phyloP scores from a whole-genome alignment of 495 filamentous ascomycete genomes.

The Penicillium robsamsonii region DNA sequence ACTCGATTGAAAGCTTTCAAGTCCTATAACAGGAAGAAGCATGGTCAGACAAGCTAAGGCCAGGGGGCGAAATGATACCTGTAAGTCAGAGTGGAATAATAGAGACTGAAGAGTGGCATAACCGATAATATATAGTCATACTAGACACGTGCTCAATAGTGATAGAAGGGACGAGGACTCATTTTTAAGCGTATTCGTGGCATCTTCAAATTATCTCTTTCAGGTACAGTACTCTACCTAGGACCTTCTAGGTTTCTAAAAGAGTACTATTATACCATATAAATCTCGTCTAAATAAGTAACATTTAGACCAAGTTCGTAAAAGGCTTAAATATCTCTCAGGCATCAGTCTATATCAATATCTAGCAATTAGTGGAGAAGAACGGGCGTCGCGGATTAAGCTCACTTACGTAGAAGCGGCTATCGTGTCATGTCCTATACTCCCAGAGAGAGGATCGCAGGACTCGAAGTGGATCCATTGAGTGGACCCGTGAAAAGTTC shows the following conservation, averaged over 20 bases:
- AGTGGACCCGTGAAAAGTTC: too few species aligned
- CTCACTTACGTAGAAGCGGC: constrained; percentile 1
- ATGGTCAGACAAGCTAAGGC: constrained; percentile 1
- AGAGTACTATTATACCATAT: neutral
- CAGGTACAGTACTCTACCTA: neutral
- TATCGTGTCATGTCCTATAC: too few species aligned
- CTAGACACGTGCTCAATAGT: constrained; percentile 4
- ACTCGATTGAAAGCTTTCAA: constrained; percentile 4
- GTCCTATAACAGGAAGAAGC: constrained; percentile 3
- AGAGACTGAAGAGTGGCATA: constrained; percentile 3
- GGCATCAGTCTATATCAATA: constrained; percentile 3
- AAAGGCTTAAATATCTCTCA: neutral
- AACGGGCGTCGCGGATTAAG: neutral
- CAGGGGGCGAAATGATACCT: constrained; percentile 2
- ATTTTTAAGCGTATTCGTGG: neutral
- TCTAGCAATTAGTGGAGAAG: constrained; percentile 6
- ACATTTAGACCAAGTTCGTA: neutral
- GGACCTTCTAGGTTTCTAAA: constrained; percentile 1
- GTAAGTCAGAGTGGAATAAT: constrained; percentile 6
- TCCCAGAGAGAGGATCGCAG: too few species aligned
- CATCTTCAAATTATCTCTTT: neutral
- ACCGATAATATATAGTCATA: constrained; percentile 2
- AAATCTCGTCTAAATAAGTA: constrained; percentile 4
- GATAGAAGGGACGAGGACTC: neutral
- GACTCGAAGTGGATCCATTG: too few species aligned